A percentile compares a stretch with the other conserved stretches of the same genome.
These are phyloP conservation scores for Chenopodium suecicum DNA, from an alignment of 148 eudicot genomes.

Conservation along the genomic window DNA sequence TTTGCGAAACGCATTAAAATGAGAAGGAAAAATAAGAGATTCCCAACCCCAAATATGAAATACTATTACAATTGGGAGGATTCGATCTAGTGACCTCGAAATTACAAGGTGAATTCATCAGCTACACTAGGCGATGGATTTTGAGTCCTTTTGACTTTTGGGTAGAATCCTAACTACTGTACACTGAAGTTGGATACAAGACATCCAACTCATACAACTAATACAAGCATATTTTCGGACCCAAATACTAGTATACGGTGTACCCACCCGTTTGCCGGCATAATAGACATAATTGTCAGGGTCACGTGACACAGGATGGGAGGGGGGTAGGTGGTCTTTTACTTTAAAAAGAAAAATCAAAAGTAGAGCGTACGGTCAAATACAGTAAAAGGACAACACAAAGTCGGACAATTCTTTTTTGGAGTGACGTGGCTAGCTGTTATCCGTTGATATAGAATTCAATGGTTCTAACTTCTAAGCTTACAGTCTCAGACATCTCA, in stretches of 20 bases:
- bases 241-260: background rate
- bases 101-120: too few species aligned
- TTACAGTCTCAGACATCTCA: slow-evolving; percentile 15
- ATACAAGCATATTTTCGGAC: background rate
- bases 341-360: background rate
- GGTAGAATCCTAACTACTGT: too few species aligned
- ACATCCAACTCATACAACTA: too few species aligned
- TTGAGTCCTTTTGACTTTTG: too few species aligned
- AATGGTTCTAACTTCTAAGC: background rate
- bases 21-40: too few species aligned
- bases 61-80: too few species aligned
- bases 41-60: too few species aligned
- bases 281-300: background rate
- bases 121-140: too few species aligned
- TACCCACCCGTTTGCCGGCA: background rate
- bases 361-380: slow-evolving; percentile 6
- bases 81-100: too few species aligned
- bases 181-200: too few species aligned
- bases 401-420: background rate
- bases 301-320: slow-evolving; percentile 25
- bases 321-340: background rate
- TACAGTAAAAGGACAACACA: background rate
- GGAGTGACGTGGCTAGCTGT: slow-evolving; percentile 8
- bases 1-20: too few species aligned
- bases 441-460: slow-evolving; percentile 9